Evolutionary conservation across 1,284 basidiomycete genomes (phyloP).

Genomic region (Malassezia nana): DNA sequence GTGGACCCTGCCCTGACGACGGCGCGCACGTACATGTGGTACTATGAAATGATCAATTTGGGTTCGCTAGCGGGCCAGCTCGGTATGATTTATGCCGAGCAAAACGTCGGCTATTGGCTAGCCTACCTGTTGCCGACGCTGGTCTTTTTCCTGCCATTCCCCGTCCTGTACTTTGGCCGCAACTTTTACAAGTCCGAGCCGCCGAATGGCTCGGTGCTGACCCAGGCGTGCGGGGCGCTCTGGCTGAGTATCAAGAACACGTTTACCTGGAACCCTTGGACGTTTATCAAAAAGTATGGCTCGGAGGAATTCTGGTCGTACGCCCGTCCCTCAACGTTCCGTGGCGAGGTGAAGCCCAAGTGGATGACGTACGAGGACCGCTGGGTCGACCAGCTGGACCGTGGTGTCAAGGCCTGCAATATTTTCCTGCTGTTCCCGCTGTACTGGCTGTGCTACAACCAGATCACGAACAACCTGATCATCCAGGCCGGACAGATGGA

Average conservation of each 20-base stretch:
- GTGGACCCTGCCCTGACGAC: slow-evolving; percentile 66
- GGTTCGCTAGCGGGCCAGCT: slow-evolving; percentile 48
- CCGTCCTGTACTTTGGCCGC: slow-evolving; percentile 61
- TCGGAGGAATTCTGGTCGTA: slow-evolving; percentile 67
- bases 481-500: slow-evolving; percentile 51
- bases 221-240: slow-evolving; percentile 49
- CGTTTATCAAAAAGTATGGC: slow-evolving; percentile 45
- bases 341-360: slow-evolving; percentile 34
- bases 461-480: slow-evolving; percentile 61
- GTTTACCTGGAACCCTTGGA: slow-evolving; percentile 48
- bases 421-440: slow-evolving; percentile 66
- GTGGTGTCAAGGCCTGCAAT: slow-evolving; percentile 71
- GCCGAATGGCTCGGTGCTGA: slow-evolving; percentile 71
- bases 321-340: slow-evolving; percentile 57
- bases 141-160: slow-evolving; percentile 52
- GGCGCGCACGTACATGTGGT: slow-evolving; percentile 42
- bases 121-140: slow-evolving; percentile 52
- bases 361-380: slow-evolving; percentile 53
- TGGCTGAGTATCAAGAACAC: slow-evolving; percentile 38
- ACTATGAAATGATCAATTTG: slow-evolving; percentile 48
- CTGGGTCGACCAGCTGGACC: slow-evolving; percentile 68
- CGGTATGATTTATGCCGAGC: slow-evolving; percentile 49
- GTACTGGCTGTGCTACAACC: slow-evolving; percentile 52
- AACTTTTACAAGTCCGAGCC: slow-evolving; percentile 61
- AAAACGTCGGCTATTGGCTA: slow-evolving; percentile 50